These are phyloP conservation scores for Kwoniella sp. DNA, from an alignment of 768 basidiomycete species.

Conservation along the genomic window DNA sequence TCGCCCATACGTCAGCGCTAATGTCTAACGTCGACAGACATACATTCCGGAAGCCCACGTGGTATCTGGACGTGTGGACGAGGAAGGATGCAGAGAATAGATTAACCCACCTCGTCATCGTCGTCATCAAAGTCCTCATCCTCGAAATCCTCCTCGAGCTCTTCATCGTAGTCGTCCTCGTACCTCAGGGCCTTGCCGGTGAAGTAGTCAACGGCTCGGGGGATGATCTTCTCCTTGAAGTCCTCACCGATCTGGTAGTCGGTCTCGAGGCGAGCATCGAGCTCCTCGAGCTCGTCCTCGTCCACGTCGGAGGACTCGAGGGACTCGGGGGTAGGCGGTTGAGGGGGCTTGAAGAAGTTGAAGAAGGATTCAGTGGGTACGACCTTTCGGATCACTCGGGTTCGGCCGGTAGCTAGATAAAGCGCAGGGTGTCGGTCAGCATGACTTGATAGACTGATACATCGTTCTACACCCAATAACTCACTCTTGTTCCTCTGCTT, in stretches of 20 bases:
- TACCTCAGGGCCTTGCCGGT: slow-evolving; percentile 92
- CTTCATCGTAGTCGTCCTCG: slow-evolving; percentile 58
- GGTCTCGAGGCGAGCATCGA: slow-evolving; percentile 89
- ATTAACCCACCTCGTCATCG: slow-evolving; percentile 56
- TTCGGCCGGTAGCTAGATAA: slow-evolving; percentile 59
- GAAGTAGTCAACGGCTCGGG: slow-evolving; percentile 94
- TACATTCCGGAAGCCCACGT: too few relatives aligned
- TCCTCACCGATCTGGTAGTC: slow-evolving; percentile 99
- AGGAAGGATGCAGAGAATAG: background rate
- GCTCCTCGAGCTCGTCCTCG: slow-evolving; percentile 77
- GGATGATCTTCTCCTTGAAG: slow-evolving; percentile 96
- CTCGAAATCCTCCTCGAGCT: slow-evolving; percentile 44
- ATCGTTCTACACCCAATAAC: slow-evolving; percentile 38
- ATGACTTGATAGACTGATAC: too few relatives aligned
- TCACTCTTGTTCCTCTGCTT: slow-evolving; percentile 98
- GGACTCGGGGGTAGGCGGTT: slow-evolving; percentile 68
- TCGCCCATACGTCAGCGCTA: slow-evolving; percentile 25
- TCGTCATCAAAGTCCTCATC: slow-evolving; percentile 50
- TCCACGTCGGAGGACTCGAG: slow-evolving; percentile 73
- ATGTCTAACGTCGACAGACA: too few relatives aligned
- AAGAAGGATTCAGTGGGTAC: slow-evolving; percentile 94
- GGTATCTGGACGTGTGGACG: too few relatives aligned
- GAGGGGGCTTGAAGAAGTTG: slow-evolving; percentile 92
- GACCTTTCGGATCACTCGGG: slow-evolving; percentile 67
- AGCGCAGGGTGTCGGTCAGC: background rate